Evolutionary conservation across 2,329 filamentous ascomycete genomes (phyloP), one percentile per base, ranked within the genome.

Genomic region (Claviceps lovelessii): DNA sequence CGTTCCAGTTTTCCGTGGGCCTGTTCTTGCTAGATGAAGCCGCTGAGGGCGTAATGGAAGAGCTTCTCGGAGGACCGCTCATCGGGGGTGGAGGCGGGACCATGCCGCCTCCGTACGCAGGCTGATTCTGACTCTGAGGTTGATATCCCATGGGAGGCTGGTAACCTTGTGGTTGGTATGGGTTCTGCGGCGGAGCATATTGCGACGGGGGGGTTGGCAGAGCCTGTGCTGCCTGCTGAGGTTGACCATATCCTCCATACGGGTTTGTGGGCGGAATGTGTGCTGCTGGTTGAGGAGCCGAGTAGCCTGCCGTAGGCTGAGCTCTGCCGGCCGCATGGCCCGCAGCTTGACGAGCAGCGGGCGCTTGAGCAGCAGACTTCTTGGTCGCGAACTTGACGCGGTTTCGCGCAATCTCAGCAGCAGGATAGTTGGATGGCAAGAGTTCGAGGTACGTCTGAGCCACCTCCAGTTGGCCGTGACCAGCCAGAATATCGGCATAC

Each of bases 391-490:
- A 80, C 70, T 83, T 86, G 61, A 98, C 85, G 53, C 93, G 84
- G 69, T 86, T 86, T 60, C 90, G 81, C 33, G 91, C 88, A 61
- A 93, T 80, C 61, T 96, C 89, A 41, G 91, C 93, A 55, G 88
- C 87, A 44, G 88, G 85, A 67, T 95, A 96, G 59, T 84, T 83
- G 45, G 78, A 73, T 17, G 93, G 93, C 49, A 98, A 77, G 53
- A 98, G 81, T 64, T 90, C 82, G 45, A 98, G 80, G 65, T 98
- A 98, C 68, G 87, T 90, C 70, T 95, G 86, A 5, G 93, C 94
- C 61, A 90, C 81, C 37, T 83, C 77, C 54, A 98, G 74, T 63
- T 94, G 88, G 13, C 94, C 93, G 65, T 96, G 88, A 7, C 88
- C 83, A 49, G 93, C 90, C 55, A 94, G 83, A 60, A 98, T 90